Evolutionary conservation across 768 basidiomycete species (phyloP).

Genomic region (Jaapia argillacea): DNA sequence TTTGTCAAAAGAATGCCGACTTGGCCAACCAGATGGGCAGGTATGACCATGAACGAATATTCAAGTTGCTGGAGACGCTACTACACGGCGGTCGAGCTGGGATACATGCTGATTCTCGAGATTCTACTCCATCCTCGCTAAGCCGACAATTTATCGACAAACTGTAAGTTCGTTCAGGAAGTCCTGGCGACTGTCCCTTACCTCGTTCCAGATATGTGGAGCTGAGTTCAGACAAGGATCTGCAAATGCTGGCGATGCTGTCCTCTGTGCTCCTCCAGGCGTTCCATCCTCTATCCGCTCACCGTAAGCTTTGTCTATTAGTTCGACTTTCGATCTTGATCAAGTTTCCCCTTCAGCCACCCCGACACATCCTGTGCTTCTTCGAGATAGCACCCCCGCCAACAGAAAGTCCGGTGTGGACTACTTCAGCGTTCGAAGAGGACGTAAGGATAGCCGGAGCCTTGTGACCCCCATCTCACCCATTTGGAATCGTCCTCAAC

Average conservation of each 20-base stretch:
- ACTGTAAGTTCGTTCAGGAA: too few relatives aligned
- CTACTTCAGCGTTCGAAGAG: neutral
- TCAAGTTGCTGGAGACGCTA: conserved; percentile 42
- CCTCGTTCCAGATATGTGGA: conserved; percentile 5
- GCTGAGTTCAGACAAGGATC: conserved; percentile 36
- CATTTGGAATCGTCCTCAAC: conserved; percentile 18
- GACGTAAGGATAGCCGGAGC: too few relatives aligned
- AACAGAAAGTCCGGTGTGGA: too few relatives aligned
- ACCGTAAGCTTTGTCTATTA: conserved; percentile 10
- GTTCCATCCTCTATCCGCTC: conserved; percentile 9
- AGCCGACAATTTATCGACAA: too few relatives aligned
- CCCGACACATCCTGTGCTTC: too few relatives aligned
- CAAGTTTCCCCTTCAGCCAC: too few relatives aligned
- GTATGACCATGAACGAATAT: conserved; percentile 63
- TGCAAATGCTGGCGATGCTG: conserved; percentile 79
- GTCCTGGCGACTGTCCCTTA: neutral
- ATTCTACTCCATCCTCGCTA: too few relatives aligned
- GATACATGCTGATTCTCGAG: too few relatives aligned
- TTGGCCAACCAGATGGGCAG: conserved; percentile 51
- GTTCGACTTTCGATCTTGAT: too few relatives aligned
- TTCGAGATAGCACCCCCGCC: too few relatives aligned
- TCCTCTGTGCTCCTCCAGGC: conserved; percentile 56
- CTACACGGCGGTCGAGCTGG: too few relatives aligned
- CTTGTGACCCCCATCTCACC: neutral
- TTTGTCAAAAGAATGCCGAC: conserved; percentile 52